Evolutionary conservation across 148 eudicot species (phyloP), one percentile per base, ranked within the genome.

Genomic region (Chenopodium album): DNA sequence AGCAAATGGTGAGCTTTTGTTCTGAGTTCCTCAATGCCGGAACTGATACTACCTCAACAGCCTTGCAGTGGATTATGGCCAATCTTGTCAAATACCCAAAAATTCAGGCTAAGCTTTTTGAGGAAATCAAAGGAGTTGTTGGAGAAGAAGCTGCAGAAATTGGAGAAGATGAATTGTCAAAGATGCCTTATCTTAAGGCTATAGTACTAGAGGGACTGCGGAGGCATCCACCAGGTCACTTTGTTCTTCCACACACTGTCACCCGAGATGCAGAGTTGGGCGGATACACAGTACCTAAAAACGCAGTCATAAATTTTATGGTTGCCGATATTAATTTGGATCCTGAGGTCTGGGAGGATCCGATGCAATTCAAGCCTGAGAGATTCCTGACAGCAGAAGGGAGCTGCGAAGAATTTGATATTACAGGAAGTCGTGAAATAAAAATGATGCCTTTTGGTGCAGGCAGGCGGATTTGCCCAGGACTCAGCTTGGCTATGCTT

Each of bases 371-470:
- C 75, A 88, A 73, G 82, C 93, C 96, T 1, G 92, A 90, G 79
- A 90, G 96, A 76, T 92, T 92, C 80, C 70, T 90, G 82, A 17
- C 77, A 11, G 74, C 26, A 11, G 81, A 78, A 16, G 80, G 26
- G 50, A 74, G 11, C 20, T 48, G 20, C 13, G 84, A 60, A 37
- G 78, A 52, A 70, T 85, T 89, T 64, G 95, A 92, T 76, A 76
- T 90, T 64, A 91, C 88, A 1, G 87, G 97, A 71, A 89, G 87
- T 22, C 85, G 77, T n/a, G 97, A 89, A 86, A 89, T 93, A 9
- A 93, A 93, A 79, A 93, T 90, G 97, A 91, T 93, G 93, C 92
- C 97, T 22, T 88, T 89, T 71, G 96, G 96, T 31, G 94, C 83
- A 0, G 96, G 96, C 32, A 88, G 96, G 78, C 88, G 94, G 75